Conservation (phyloP, 768 basidiomycete genomes). For the Erythrobasidium yunnanense region DNA sequence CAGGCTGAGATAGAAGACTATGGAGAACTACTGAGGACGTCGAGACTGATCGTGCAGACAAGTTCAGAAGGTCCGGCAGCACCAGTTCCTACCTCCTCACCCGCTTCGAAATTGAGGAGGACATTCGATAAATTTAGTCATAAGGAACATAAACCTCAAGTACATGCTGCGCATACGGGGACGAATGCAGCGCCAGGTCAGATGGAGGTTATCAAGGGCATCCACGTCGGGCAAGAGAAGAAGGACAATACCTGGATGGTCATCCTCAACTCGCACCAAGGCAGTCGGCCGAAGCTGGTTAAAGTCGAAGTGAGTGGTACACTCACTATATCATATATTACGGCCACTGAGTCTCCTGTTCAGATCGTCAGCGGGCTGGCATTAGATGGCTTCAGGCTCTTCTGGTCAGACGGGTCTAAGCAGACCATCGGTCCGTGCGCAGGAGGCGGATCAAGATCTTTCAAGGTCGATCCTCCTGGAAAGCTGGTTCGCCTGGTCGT, state of each 20-base stretch:
- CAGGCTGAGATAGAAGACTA: conserved; percentile 21
- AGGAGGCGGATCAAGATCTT: conserved; percentile 1
- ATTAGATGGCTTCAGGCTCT: conserved; percentile 23
- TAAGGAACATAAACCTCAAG: not conserved
- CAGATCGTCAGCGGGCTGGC: conserved; percentile 11
- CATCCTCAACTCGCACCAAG: conserved; percentile 16
- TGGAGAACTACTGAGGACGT: not conserved
- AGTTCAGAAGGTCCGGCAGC: conserved; percentile 16
- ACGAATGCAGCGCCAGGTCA: not conserved
- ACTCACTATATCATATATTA: not conserved
- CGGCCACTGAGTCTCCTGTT: no score
- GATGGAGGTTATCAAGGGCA: conserved; percentile 23
- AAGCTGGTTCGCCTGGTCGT: conserved; percentile 13
- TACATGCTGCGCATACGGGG: not conserved
- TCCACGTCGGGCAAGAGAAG: conserved; percentile 21
- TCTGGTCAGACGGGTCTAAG: conserved; percentile 13
- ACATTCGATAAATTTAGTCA: not conserved
- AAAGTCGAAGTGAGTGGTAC: conserved; percentile 1
- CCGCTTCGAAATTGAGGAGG: not conserved
- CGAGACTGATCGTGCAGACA: not conserved
- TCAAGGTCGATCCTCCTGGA: conserved; percentile 16
- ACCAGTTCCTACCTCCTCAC: conserved; percentile 6
- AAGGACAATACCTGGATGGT: conserved; percentile 3
- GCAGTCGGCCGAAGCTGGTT: not conserved
- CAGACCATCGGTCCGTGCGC: conserved; percentile 18